phyloP scores from a whole-genome alignment of 495 filamentous ascomycete genomes.

The Aspergillus cavernicola region DNA sequence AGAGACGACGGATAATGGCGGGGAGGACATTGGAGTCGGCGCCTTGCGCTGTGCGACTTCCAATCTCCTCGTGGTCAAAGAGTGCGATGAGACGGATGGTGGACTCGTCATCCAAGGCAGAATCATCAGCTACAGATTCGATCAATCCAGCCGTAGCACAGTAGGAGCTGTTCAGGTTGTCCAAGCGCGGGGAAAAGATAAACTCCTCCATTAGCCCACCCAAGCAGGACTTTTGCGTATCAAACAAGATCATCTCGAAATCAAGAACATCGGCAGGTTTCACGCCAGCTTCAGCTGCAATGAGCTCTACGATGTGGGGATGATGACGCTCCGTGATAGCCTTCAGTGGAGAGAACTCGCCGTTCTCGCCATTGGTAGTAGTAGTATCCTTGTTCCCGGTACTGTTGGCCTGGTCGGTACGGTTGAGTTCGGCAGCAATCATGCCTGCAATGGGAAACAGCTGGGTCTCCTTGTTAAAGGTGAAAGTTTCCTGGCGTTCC shows the following conservation, averaged over 20 bases:
- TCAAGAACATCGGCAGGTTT: constrained; percentile 71
- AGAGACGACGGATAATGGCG: constrained; percentile 81
- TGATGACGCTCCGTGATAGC: constrained; percentile 82
- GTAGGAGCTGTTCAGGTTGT: constrained; percentile 94
- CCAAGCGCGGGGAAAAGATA: constrained; percentile 86
- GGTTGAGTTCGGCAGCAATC: constrained; percentile 81
- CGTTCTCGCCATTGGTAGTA: constrained; percentile 36
- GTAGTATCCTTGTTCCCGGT: constrained; percentile 31
- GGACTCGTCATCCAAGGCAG: constrained; percentile 66
- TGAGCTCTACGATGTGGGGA: constrained; percentile 74
- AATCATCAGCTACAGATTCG: constrained; percentile 60
- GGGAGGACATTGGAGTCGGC: constrained; percentile 91
- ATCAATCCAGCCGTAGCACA: constrained; percentile 81
- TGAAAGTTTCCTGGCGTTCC: constrained; percentile 75
- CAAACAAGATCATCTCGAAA: constrained; percentile 94
- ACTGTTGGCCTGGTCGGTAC: constrained; percentile 47
- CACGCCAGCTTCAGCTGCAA: constrained; percentile 75
- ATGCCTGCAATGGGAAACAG: constrained; percentile 90
- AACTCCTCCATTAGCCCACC: constrained; percentile 92
- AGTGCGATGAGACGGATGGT: constrained; percentile 84
- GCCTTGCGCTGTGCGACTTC: constrained; percentile 85
- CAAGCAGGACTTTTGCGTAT: constrained; percentile 84
- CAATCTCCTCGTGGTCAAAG: constrained; percentile 98
- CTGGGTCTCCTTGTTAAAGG: constrained; percentile 96
- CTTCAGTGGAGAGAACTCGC: constrained; percentile 63